phyloP scores from a whole-genome alignment of 768 basidiomycete species.

The Amanita brunnescens region DNA sequence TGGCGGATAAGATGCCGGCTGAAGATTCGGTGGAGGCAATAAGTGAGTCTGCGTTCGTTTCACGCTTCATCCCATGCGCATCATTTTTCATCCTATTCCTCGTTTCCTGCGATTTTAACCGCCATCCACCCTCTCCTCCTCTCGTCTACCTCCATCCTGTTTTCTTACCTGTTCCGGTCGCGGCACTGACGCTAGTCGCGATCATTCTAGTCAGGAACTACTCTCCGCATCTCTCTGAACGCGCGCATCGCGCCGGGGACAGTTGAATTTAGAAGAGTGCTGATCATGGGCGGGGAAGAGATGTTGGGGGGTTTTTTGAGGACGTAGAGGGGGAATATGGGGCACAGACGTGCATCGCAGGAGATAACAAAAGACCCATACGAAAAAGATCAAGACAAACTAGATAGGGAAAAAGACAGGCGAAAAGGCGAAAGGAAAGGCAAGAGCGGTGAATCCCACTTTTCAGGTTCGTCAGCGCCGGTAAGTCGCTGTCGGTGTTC shows the following conservation, averaged over 20 bases:
- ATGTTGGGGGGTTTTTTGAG: conserved; percentile 69
- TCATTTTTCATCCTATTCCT: neutral
- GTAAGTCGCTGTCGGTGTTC: neutral
- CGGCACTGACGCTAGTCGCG: conserved; percentile 76
- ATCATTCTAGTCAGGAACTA: conserved; percentile 89
- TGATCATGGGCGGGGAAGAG: conserved; percentile 56
- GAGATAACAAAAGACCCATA: no score
- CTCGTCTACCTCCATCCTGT: conserved; percentile 1
- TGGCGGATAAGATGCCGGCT: conserved; percentile 59
- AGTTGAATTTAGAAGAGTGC: conserved; percentile 53
- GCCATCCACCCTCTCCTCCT: neutral
- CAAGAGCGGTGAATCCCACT: conserved; percentile 9
- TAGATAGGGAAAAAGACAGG: no score
- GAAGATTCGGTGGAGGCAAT: conserved; percentile 74
- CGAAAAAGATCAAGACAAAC: conserved; percentile 7
- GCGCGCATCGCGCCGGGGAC: conserved; percentile 64
- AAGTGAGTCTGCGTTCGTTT: conserved; percentile 50
- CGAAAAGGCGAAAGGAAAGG: conserved; percentile 15
- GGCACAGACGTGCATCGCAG: conserved; percentile 21
- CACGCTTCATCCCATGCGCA: conserved; percentile 9
- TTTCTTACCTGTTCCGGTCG: conserved; percentile 25
- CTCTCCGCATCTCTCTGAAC: conserved; percentile 72
- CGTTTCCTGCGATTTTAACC: neutral
- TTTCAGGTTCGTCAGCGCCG: neutral
- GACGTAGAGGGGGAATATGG: conserved; percentile 45